Percentiles rank a stretch among this genome's conserved stretches.
Evolutionary conservation across 179 eudicot genomes (phyloP).

Genomic region (Beta macrorhiza): DNA sequence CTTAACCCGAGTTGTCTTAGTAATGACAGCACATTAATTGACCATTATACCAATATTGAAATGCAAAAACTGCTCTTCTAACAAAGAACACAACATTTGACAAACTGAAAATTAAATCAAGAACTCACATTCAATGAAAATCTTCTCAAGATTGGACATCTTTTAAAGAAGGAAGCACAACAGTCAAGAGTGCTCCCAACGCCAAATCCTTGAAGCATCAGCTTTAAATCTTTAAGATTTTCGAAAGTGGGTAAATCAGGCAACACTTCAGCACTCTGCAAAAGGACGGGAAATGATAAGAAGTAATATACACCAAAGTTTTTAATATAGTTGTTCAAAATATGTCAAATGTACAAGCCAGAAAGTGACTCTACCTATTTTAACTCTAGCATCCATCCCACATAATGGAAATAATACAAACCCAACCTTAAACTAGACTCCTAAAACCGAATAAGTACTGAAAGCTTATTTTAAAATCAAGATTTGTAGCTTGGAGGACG

Average conservation of each 20-base stretch:
- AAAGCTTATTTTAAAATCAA: background rate
- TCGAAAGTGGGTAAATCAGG: background rate
- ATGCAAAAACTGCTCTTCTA: background rate
- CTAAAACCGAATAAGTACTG: background rate
- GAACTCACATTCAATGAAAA: background rate
- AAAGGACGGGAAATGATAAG: background rate
- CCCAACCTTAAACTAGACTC: background rate
- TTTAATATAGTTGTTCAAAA: background rate
- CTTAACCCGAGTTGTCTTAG: no score
- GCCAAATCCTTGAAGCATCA: background rate
- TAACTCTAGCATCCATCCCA: background rate
- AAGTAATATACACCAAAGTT: background rate
- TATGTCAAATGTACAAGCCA: background rate
- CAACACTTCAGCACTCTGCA: background rate
- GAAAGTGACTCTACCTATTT: no score
- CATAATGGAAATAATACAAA: background rate
- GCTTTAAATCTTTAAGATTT: background rate
- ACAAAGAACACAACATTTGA: background rate
- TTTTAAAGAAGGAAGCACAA: background rate
- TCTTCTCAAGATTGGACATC: slow-evolving; percentile 2
- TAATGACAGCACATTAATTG: no score
- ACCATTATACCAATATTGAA: no score
- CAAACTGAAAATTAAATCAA: background rate
- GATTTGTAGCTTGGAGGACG: background rate
- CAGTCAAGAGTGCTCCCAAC: background rate